These are phyloP conservation scores for Poa pratensis DNA, from an alignment of 176 grass and related monocot species.

Conservation along the genomic window DNA sequence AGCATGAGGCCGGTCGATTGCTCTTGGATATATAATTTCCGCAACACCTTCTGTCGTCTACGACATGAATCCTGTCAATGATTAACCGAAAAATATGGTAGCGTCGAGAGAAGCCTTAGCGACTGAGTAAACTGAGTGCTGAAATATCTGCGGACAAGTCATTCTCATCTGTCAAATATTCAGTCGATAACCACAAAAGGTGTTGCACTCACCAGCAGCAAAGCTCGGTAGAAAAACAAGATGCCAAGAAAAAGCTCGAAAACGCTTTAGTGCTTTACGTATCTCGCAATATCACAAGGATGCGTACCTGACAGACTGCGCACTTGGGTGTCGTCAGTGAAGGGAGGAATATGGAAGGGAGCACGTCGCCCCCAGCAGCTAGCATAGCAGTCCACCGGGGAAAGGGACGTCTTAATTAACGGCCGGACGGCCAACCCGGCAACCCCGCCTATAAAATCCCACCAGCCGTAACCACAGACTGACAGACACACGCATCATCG, in stretches of 20 bases:
- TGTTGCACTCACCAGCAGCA: not conserved
- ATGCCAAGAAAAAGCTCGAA: not conserved
- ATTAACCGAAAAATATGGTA: not conserved
- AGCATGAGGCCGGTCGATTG: not conserved
- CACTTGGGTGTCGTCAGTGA: not conserved
- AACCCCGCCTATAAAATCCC: constrained; percentile 47
- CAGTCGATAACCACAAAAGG: not conserved
- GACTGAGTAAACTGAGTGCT: not conserved
- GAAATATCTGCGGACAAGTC: not conserved
- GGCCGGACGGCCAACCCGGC: not conserved
- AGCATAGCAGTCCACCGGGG: constrained; percentile 11
- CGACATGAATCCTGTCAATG: not conserved
- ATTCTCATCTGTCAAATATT: not conserved
- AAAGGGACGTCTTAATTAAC: constrained; percentile 31
- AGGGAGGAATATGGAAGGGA: constrained; percentile 30
- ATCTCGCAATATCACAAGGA: not conserved
- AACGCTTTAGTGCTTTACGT: not conserved
- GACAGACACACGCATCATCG: not conserved
- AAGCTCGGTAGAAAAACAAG: constrained; percentile 15
- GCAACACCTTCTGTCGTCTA: not conserved
- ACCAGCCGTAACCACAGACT: not conserved
- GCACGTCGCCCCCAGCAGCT: not conserved
- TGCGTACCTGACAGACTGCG: not conserved
- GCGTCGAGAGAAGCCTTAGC: not conserved
- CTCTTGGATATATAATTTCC: not conserved